Evolutionary conservation across 2,329 filamentous ascomycete species (phyloP).

Genomic region (Phialemonium atrogriseum): DNA sequence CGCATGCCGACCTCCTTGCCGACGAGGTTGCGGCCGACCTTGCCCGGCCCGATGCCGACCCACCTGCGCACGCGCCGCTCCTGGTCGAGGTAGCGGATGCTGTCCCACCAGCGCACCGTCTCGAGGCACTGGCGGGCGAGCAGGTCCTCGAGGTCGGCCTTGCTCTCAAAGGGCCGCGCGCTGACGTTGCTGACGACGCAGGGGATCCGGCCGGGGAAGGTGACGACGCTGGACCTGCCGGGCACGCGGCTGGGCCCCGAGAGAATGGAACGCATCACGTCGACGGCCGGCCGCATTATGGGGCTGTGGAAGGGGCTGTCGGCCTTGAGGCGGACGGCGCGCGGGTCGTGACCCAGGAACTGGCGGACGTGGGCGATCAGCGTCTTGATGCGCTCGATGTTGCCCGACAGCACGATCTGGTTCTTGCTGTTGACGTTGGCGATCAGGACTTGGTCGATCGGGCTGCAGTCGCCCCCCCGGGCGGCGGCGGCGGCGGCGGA

Average conservation of each 20-base stretch:
- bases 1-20: constrained; percentile 92
- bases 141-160: constrained; percentile 68
- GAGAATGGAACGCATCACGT: constrained; percentile 63
- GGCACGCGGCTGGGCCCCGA: constrained; percentile 45
- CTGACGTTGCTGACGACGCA: constrained; percentile 85
- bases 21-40: constrained; percentile 86
- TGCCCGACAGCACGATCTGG: constrained; percentile 89
- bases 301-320: constrained; percentile 88
- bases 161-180: constrained; percentile 66
- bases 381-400: constrained; percentile 71
- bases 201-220: constrained; percentile 65
- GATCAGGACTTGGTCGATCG: constrained; percentile 80
- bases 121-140: constrained; percentile 79
- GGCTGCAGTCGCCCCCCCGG: constrained; percentile 61
- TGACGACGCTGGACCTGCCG: constrained; percentile 56
- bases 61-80: constrained; percentile 74
- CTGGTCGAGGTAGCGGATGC: constrained; percentile 81
- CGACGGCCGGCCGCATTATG: constrained; percentile 79
- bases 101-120: constrained; percentile 92
- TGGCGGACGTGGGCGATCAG: constrained; percentile 79
- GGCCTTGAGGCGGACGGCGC: constrained; percentile 77
- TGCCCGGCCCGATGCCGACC: constrained; percentile 88
- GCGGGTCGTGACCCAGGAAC: constrained; percentile 84
- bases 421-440: constrained; percentile 95
- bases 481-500: constrained; percentile 60